Base-by-base conservation (phyloP, 1,139 yeast genomes). In the Yamadazyma pseudoaaseri region DNA sequence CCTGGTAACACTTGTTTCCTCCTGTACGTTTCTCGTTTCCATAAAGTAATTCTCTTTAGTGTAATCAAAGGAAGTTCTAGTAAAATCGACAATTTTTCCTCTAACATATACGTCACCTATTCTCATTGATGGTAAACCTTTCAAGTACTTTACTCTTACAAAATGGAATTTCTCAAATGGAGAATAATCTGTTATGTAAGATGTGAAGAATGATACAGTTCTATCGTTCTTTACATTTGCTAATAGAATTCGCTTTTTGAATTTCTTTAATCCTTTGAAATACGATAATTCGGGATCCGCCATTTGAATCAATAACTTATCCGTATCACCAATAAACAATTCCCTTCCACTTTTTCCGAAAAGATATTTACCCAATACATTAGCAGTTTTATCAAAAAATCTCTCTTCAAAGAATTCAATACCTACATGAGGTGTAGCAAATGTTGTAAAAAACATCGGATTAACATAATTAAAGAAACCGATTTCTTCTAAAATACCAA, bases 361-460 rank as follows among this genome's bases (percentile, higher is more conserved):
- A 3, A 85, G 49, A 39, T 69, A 69, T 1, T 77, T 65, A 0
- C 96, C 96, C 13, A 82, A 34, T 8, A 58, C 48, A 47, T 84
- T 85, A 34, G 85, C 62, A 1, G 75, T 33, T 10, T 54, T 48
- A 36, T 78, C 74, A 38, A 73, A 61, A 8, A 70, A 38, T 8
- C 65, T 56, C 8, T 62, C 56, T 12, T 58, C 58, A 48, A 65
- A 72, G 47, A 75, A 76, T 29, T 70, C 70, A 9, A 84, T 73
- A 0, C 96, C 96, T 6, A 86, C 64, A 60, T 90, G 97, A 1
- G 97, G 97, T 2, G 96, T 81, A 2, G 97, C 97, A 64, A 89
- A 83, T 0, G 96, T 85, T 11, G 89, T 71, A 51, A 82, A 83
- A 33, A 78, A 62, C 2, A 74, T 60, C 0, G 96, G 96, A 43